These are phyloP conservation scores for Rhizoclosmatium sp. DNA, from an alignment of 192 early-diverging fungal species.

Conservation along the genomic window DNA sequence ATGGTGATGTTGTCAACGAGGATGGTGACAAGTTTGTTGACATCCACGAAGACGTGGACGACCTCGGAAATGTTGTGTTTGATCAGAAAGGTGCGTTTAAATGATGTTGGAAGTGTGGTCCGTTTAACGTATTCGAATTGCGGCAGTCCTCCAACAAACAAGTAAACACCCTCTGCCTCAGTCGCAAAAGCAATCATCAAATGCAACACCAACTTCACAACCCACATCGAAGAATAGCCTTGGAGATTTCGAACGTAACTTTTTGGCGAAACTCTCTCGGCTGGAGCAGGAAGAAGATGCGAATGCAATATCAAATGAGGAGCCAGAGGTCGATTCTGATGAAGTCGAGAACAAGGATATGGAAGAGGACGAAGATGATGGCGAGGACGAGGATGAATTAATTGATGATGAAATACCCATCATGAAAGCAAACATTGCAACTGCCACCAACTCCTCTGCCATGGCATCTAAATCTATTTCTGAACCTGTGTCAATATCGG, in stretches of 20 bases:
- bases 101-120: background rate
- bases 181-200: background rate
- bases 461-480: background rate
- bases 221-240: slow-evolving; percentile 26
- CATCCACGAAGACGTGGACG: slow-evolving; percentile 71
- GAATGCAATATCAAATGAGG: slow-evolving; percentile 39
- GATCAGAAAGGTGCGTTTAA: slow-evolving; percentile 17
- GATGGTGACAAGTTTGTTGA: slow-evolving; percentile 81
- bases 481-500: background rate
- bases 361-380: slow-evolving; percentile 49
- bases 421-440: too few relatives aligned
- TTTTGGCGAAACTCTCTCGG: slow-evolving; percentile 55
- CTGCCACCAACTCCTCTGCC: too few relatives aligned
- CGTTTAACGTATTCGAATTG: too few relatives aligned
- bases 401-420: too few relatives aligned
- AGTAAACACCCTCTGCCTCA: too few relatives aligned
- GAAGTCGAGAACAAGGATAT: slow-evolving; percentile 50
- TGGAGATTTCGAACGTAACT: slow-evolving; percentile 42
- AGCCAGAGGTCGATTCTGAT: slow-evolving; percentile 49
- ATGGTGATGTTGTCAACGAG: slow-evolving; percentile 69
- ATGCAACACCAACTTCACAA: slow-evolving; percentile 46
- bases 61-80: slow-evolving; percentile 41
- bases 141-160: too few relatives aligned
- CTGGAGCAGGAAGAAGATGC: slow-evolving; percentile 73
- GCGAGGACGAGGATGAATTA: background rate